Base-by-base conservation (phyloP, 129 eudicot genomes). In the Pittosporum tobira region DNA sequence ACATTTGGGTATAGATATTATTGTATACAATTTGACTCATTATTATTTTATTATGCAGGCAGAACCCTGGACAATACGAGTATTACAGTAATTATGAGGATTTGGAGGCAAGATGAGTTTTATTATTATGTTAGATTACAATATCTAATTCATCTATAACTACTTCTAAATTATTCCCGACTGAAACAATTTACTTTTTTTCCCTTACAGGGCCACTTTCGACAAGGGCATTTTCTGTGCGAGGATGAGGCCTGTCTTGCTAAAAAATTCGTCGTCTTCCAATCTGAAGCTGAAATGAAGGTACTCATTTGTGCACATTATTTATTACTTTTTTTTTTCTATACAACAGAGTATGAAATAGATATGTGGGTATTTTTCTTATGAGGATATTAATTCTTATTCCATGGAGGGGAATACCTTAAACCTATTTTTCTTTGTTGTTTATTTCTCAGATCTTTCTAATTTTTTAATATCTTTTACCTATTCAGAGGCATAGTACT, bases 41-140 rank as follows among this genome's bases (percentile, higher is more conserved):
- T 74, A 44, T n/a, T 1, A 3, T 19, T 30, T 26, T 52, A 55
- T 9, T 22, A 45, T 78, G 81, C 82, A 91, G 98, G 85, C 94
- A 74, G 67, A 75, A 91, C 66, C 95, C 95, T 63, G 90, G 95
- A 66, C 88, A 91, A 59, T 91, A 76, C 28, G 94, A 83, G 65
- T 91, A 91, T 78, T 91, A 83, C 74, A 86, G 72, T 75, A 79
- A 86, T 59, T 86, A 91, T 70, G 90, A 91, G 70, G 95, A 91
- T 62, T 81, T 91, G 81, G 98, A 91, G 98, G 95, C 79, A 64
- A 68, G 87, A 23, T 45, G 61, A 55, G 64, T 46, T 42, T 51
- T 48, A 20, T 51, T 48, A 20, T 63, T 26, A 20, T 18, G 22
- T 28, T 63, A 2, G 36, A 52, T 51, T 50, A 30, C 20, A 13